A percentile compares a stretch with the other conserved stretches of the same genome.
These are phyloP conservation scores for Puya raimondii DNA, from an alignment of 176 grass and related monocot species.

Conservation along the genomic window DNA sequence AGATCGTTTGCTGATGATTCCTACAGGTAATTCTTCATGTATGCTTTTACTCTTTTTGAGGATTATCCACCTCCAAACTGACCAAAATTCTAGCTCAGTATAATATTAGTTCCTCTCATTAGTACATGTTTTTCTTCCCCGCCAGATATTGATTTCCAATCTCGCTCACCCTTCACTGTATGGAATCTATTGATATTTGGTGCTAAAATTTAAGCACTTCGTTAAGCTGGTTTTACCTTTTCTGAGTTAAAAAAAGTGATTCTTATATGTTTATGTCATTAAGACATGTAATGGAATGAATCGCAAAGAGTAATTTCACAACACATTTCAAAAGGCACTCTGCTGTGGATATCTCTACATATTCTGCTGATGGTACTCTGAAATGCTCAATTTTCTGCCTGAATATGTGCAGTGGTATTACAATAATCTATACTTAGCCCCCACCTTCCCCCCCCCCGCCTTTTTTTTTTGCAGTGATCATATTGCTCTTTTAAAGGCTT, in stretches of 20 bases:
- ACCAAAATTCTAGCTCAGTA: too few species aligned
- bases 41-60: conserved; percentile 9
- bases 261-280: too few species aligned
- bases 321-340: too few species aligned
- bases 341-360: too few species aligned
- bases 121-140: background rate
- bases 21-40: conserved; percentile 49
- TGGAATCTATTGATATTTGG: background rate
- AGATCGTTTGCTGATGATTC: conserved; percentile 82
- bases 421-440: background rate
- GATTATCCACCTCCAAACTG: background rate
- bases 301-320: too few species aligned
- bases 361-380: background rate
- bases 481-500: conserved; percentile 79
- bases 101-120: too few species aligned
- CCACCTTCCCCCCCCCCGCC: too few species aligned
- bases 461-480: conserved; percentile 56
- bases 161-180: background rate
- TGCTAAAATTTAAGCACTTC: background rate
- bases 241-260: too few species aligned
- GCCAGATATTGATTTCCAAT: background rate
- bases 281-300: too few species aligned
- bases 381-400: background rate
- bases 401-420: too few species aligned
- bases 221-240: too few species aligned